Evolutionary conservation across 176 grass and related monocot genomes (phyloP).

Genomic region (Secale cereale): DNA sequence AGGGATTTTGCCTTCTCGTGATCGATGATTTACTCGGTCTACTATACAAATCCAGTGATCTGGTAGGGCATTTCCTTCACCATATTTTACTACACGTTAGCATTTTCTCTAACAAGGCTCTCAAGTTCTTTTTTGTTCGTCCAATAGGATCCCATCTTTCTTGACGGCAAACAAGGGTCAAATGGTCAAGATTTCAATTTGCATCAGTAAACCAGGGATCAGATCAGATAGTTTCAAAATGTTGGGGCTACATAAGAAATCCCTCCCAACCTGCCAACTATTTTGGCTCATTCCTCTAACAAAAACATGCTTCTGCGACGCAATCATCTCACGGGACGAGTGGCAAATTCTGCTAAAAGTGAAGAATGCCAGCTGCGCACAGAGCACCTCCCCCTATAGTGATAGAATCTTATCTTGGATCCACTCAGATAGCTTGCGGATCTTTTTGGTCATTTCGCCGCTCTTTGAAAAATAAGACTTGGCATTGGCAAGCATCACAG

Average conservation of each 20-base stretch:
- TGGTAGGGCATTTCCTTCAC: constrained; percentile 12
- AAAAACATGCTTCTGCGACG: constrained; percentile 17
- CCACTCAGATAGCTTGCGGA: constrained; percentile 57
- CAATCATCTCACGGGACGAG: constrained; percentile 2
- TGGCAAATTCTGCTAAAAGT: constrained; percentile 10
- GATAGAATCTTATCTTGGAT: constrained; percentile 42
- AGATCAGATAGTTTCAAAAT: not conserved
- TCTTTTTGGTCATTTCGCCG: constrained; percentile 61
- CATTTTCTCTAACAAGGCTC: constrained; percentile 7
- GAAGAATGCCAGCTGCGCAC: not conserved
- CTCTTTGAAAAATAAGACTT: constrained; percentile 68
- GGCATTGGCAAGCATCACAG: constrained; percentile 67
- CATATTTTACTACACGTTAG: constrained; percentile 15
- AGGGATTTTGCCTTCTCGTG: not conserved
- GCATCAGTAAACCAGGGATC: not conserved
- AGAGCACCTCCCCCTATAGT: constrained; percentile 26
- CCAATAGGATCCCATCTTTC: constrained; percentile 1
- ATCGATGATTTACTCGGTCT: constrained; percentile 4
- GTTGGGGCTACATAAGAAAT: not conserved
- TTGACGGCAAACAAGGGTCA: not conserved
- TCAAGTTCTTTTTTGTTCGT: not conserved
- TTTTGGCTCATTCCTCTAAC: constrained; percentile 19
- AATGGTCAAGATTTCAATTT: constrained; percentile 7
- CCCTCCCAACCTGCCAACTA: constrained; percentile 6
- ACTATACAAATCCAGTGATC: constrained; percentile 26